Evolutionary conservation across 768 basidiomycete species (phyloP).

Genomic region (Mycena filopes): DNA sequence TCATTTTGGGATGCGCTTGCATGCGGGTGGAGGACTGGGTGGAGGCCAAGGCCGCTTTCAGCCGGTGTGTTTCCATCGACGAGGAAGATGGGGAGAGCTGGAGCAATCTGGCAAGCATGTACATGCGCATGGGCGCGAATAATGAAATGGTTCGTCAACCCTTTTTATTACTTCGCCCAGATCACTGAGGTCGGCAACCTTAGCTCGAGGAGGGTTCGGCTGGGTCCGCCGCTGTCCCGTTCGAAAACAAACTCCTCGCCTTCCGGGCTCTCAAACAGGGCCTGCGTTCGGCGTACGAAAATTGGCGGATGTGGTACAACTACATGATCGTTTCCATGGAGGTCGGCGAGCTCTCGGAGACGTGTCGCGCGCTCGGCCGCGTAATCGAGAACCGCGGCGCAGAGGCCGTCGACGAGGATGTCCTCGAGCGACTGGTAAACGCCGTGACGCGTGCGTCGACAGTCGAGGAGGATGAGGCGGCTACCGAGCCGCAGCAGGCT

Average conservation of each 20-base stretch:
- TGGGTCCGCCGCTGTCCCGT: constrained; percentile 54
- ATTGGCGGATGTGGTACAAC: constrained; percentile 99
- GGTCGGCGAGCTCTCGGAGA: constrained; percentile 91
- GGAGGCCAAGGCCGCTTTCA: constrained; percentile 85
- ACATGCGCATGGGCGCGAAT: constrained; percentile 79
- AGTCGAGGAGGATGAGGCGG: constrained; percentile 49
- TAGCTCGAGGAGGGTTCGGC: constrained; percentile 31
- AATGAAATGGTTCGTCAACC: constrained; percentile 33
- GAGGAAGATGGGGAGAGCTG: constrained; percentile 98
- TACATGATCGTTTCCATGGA: constrained; percentile 95
- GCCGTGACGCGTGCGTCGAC: constrained; percentile 74
- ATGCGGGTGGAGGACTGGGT: constrained; percentile 88
- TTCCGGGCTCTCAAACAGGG: constrained; percentile 94
- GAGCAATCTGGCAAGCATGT: constrained; percentile 96
- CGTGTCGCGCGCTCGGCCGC: constrained; percentile 83
- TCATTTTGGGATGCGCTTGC: constrained; percentile 92
- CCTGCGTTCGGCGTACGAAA: constrained; percentile 83
- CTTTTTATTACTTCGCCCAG: constrained; percentile 9
- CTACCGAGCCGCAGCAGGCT: constrained; percentile 33
- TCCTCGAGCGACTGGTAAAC: constrained; percentile 89
- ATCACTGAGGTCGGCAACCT: constrained; percentile 21
- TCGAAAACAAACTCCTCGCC: constrained; percentile 85
- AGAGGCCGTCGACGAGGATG: constrained; percentile 82
- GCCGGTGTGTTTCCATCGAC: constrained; percentile 88
- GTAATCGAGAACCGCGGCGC: constrained; percentile 82